phyloP scores from a whole-genome alignment of 257 asterid species.

The Schizonepeta tenuifolia region DNA sequence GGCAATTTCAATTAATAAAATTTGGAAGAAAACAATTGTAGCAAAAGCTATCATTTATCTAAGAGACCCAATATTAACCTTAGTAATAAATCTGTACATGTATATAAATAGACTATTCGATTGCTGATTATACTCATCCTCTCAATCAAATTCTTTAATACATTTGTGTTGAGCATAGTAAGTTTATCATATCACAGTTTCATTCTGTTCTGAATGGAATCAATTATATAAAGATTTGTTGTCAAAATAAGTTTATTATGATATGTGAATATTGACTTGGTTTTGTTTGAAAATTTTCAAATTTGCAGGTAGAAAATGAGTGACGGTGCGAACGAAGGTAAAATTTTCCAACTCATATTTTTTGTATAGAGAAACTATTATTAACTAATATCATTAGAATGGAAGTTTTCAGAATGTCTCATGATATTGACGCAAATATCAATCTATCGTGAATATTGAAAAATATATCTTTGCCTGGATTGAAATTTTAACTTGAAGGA shows the following conservation, averaged over 20 bases:
- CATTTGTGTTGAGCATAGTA: background rate
- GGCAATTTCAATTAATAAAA: background rate
- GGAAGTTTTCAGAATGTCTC: no score
- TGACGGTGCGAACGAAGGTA: background rate
- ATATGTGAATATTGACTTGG: background rate
- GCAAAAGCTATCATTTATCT: background rate
- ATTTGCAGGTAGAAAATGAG: background rate
- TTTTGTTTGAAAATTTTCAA: background rate
- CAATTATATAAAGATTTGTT: background rate
- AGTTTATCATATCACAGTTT: background rate
- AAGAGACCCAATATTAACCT: background rate
- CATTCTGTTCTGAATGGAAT: background rate
- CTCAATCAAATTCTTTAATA: background rate
- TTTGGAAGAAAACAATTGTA: background rate
- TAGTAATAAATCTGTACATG: background rate
- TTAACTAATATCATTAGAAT: no score
- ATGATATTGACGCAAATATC: no score
- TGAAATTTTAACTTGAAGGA: no score
- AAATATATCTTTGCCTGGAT: no score
- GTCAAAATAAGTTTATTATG: background rate
- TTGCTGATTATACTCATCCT: background rate
- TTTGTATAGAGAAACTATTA: no score
- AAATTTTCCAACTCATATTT: no score
- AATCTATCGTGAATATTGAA: no score
- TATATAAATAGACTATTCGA: background rate